phyloP scores from a whole-genome alignment of 495 filamentous ascomycete genomes.

The Penicillium robsamsonii region DNA sequence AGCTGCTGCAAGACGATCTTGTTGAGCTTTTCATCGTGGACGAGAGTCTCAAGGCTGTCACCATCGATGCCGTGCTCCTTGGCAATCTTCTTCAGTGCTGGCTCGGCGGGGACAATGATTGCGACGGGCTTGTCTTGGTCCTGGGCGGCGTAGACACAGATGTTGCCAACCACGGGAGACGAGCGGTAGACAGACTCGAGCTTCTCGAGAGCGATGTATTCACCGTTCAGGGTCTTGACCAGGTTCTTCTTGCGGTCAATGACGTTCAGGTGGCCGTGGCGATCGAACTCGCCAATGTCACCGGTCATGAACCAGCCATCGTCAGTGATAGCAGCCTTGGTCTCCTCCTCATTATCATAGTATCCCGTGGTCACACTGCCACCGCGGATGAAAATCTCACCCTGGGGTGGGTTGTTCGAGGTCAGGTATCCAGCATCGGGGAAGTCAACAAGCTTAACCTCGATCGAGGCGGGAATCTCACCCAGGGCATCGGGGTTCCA shows the following conservation, averaged over 20 bases:
- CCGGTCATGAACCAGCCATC: constrained; percentile 97
- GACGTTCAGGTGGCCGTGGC: constrained; percentile 76
- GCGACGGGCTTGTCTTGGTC: constrained; percentile 84
- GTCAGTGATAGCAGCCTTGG: constrained; percentile 64
- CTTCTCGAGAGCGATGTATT: constrained; percentile 99
- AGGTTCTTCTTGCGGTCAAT: constrained; percentile 99
- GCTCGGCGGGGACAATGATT: constrained; percentile 89
- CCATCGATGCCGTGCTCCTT: constrained; percentile 67
- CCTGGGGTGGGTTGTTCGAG: constrained; percentile 86
- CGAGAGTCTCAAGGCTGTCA: constrained; percentile 69
- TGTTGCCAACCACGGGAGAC: constrained; percentile 81
- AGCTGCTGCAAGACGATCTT: constrained; percentile 77
- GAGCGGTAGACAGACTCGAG: constrained; percentile 94
- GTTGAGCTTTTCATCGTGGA: constrained; percentile 81
- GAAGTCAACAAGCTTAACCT: constrained; percentile 95
- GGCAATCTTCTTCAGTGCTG: constrained; percentile 81
- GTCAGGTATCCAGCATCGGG: constrained; percentile 87
- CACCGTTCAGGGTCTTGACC: constrained; percentile 91
- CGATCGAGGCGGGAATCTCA: constrained; percentile 74
- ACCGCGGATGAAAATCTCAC: constrained; percentile 91
- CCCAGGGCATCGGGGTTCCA: constrained; percentile 86
- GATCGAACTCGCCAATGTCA: constrained; percentile 89
- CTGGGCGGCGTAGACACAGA: constrained; percentile 86
- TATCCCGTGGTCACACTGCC: constrained; percentile 70
- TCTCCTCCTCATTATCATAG: constrained; percentile 81